phyloP scores from a whole-genome alignment of 805 yeast genomes.

The Teunomyces gatunensis region DNA sequence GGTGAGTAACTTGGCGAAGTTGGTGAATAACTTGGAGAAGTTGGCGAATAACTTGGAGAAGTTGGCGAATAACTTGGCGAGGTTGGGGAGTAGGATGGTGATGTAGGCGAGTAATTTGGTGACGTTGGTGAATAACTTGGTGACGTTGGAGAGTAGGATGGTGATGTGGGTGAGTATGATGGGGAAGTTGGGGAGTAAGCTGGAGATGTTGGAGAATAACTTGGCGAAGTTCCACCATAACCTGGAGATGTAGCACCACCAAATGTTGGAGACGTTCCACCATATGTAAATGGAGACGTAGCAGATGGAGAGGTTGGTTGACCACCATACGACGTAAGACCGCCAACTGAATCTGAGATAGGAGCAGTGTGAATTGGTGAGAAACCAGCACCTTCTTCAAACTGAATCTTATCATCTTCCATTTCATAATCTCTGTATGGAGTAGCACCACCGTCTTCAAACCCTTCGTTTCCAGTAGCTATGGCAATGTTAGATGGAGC shows the following conservation, averaged over 20 bases:
- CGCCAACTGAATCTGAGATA: constrained; percentile 72
- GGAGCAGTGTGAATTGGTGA: constrained; percentile 93
- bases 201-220: constrained; percentile 12
- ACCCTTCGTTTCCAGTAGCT: constrained; percentile 33
- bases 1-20: constrained; percentile 66
- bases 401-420: constrained; percentile 59
- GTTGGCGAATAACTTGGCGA: constrained; percentile 61
- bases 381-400: constrained; percentile 77
- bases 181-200: constrained; percentile 68
- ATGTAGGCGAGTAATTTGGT: constrained; percentile 65
- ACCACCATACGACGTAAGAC: constrained; percentile 87
- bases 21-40: constrained; percentile 74
- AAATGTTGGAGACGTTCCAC: constrained; percentile 47
- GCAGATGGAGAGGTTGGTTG: constrained; percentile 49
- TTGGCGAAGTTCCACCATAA: constrained; percentile 26
- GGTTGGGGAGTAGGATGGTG: constrained; percentile 67
- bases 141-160: constrained; percentile 62
- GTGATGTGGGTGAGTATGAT: constrained; percentile 60
- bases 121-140: constrained; percentile 68
- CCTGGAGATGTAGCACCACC: constrained; percentile 51
- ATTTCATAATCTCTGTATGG: constrained; percentile 74
- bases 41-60: constrained; percentile 69
- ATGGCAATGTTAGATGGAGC: constrained; percentile 52
- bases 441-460: constrained; percentile 75
- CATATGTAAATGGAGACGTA: constrained; percentile 56